Evolutionary conservation across 495 filamentous ascomycete genomes (phyloP).

Genomic region (Lasiosphaeria ovina): DNA sequence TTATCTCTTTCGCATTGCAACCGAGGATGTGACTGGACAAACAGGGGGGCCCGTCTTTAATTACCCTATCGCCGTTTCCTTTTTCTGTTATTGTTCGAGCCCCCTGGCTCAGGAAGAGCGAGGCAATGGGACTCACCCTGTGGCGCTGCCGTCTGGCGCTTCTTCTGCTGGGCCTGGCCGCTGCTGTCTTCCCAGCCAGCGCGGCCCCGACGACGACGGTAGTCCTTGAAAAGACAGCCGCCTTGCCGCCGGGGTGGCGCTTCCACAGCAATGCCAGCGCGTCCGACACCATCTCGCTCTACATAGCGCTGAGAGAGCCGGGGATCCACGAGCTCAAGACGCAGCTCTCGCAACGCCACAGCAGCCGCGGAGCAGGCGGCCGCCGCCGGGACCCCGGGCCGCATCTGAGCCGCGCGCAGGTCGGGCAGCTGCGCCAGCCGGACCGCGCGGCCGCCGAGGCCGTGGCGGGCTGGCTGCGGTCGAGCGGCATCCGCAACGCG

Average conservation of each 20-base stretch:
- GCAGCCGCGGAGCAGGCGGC: background rate
- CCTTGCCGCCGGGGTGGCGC: constrained; percentile 25
- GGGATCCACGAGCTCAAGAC: constrained; percentile 36
- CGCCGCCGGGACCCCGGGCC: constrained; percentile 21
- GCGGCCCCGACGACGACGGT: constrained; percentile 17
- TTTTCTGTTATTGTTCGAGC: background rate
- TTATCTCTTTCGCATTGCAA: background rate
- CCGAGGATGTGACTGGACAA: constrained; percentile 1
- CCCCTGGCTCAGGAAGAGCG: background rate
- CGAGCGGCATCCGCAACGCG: constrained; percentile 28
- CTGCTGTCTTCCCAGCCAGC: too few species aligned
- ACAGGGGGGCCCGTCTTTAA: background rate
- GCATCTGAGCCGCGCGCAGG: constrained; percentile 34
- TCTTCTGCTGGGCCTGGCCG: background rate
- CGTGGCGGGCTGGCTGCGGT: constrained; percentile 38
- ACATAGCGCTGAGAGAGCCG: constrained; percentile 37
- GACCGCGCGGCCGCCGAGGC: constrained; percentile 15
- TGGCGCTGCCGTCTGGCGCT: background rate
- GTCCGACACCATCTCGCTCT: constrained; percentile 31
- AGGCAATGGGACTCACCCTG: background rate
- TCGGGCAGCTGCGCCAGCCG: constrained; percentile 29
- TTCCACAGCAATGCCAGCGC: constrained; percentile 21
- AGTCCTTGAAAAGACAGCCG: constrained; percentile 20
- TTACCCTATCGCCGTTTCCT: background rate
- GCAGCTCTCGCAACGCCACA: constrained; percentile 22